Evolutionary conservation across 164 flowering plant genomes (phyloP).

Genomic region (Tinospora cordifolia): DNA sequence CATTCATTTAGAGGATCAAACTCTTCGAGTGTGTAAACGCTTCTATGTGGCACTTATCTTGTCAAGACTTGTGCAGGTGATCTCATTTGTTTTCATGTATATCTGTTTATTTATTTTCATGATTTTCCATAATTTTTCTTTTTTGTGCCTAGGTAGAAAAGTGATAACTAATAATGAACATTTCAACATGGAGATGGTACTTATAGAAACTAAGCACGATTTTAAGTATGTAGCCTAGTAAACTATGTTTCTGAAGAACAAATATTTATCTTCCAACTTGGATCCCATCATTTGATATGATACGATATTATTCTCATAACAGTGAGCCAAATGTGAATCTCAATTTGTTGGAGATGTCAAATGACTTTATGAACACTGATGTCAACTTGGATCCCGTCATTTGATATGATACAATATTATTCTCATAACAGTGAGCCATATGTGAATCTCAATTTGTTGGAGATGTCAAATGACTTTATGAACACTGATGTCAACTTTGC

Average conservation of each 20-base stretch:
- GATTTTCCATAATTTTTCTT: neutral
- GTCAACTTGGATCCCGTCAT: too few species aligned
- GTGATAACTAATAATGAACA: too few species aligned
- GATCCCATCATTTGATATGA: neutral
- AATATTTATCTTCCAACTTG: neutral
- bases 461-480: neutral
- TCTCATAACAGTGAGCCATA: neutral
- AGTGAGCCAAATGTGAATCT: neutral
- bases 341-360: neutral
- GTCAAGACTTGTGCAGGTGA: conserved; percentile 89
- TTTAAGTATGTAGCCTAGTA: neutral
- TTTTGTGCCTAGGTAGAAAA: neutral
- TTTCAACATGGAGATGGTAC: too few species aligned
- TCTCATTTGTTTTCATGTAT: neutral
- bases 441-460: neutral
- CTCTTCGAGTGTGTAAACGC: conserved; percentile 73
- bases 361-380: neutral
- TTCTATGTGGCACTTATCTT: conserved; percentile 93
- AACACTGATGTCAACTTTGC: neutral
- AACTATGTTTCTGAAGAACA: neutral
- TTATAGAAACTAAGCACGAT: neutral
- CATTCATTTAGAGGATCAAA: conserved; percentile 59
- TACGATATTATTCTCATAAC: neutral
- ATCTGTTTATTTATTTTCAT: neutral
- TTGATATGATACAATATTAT: too few species aligned